Evolutionary conservation across 148 eudicot genomes (phyloP), one percentile per base, ranked within the genome.

Genomic region (Diospyros lotus): DNA sequence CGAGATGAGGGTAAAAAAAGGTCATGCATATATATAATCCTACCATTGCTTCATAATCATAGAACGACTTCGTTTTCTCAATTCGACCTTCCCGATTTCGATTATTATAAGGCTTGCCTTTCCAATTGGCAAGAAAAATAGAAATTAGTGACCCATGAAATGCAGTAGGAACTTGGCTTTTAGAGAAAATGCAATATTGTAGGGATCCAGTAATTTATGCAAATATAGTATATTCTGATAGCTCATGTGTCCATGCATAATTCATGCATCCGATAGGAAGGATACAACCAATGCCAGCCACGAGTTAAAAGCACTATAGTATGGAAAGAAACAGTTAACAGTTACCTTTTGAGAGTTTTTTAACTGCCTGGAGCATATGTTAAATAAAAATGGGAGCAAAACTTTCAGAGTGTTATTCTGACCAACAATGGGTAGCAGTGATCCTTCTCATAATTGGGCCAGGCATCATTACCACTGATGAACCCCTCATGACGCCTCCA

Each of bases 361-460:
- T 6, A 52, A 46, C 61, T 64, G 53, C 62, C 62, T 40, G 48
- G 40, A 61, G 38, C 12, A n/a, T 28, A n/a, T n/a, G 14, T 11
- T 18, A 11, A 65, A 14, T 18, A 58, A 50, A 12, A 68, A 66
- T 54, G 50, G 54, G 40, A 28, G 28, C 40, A 4, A 58, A 72
- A 64, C 55, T 58, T 74, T 88, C 74, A 89, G 81, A 84, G 66
- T 54, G 89, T 79, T 68, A 92, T 82, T 76, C 83, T 87, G 84
- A 91, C 58, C 88, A 94, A 79, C 53, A 87, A 82, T n/a, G 98
- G 98, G 82, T 94, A 94, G 85, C 97, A 94, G 76, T 94, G 97
- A 76, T 94, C 87, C 40, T 84, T 79, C 76, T 94, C 97, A 46
- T 94, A 92, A 81, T 89, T 89, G 40, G 92, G 91, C 96, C 98